Evolutionary conservation across 805 yeast species (phyloP), one percentile per base, ranked within the genome.

Genomic region (Yarrowia porcina): DNA sequence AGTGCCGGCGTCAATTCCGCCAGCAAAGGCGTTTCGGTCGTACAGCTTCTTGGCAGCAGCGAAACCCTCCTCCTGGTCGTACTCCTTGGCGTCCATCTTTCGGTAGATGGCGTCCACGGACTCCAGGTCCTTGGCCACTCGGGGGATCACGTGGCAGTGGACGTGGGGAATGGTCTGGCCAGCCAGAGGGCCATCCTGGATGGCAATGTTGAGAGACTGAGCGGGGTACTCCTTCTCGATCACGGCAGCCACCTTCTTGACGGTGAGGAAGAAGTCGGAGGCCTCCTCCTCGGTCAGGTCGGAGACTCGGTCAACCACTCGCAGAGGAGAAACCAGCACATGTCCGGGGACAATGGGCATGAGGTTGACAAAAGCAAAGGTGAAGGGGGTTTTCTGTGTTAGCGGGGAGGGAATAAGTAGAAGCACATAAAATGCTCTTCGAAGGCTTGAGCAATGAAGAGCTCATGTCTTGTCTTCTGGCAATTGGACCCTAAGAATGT

Each of bases 91-190:
- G 64, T 90, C 91, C 57, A 94, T 72, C 67, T 79, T 74, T n/a
- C 76, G 76, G 72, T 94, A 90, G 30, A 94, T 81, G 39, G 83
- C 85, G 71, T 90, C 97, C 0, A 90, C 90, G 69, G 88, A 86
- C 4, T 77, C 76, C 50, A 83, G 74, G 64, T 85, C 87, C 49
- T 79, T 73, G 12, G 73, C 66, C 57, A 77, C 79, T 41, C 99
- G 80, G 7, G 99, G 99, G 20, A 94, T 91, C 18, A 94, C 76
- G 72, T 94, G 99, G 20, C 97, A 88, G 73, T 94, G 99, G 28
- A 93, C 80, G 74, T 94, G 99, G 5, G 97, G 96, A 2, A 94
- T 86, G n/a, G 92, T 83, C 72, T 94, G 99, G 3, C 99, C 99
- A 0, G 97, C 93, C 56, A 90, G 90, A 0, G 91, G 89, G 0